Evolutionary conservation across 2,329 filamentous ascomycete genomes (phyloP).

Genomic region (Exophiala calicioides): DNA sequence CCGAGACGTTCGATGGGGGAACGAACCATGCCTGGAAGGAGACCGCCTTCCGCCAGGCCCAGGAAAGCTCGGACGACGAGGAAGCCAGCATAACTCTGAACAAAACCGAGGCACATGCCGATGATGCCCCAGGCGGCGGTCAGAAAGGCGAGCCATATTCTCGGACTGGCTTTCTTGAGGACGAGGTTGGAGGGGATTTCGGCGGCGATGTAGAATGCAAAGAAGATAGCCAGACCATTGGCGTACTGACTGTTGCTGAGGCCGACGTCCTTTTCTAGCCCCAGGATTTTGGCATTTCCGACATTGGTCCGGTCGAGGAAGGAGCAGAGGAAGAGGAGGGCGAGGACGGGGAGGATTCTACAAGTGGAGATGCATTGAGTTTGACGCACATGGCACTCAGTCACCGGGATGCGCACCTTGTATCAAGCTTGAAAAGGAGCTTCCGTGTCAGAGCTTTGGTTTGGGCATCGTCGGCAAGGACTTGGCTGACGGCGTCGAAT

Average conservation of each 20-base stretch:
- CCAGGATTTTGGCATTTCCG: slow-evolving; percentile 68
- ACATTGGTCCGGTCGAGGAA: slow-evolving; percentile 71
- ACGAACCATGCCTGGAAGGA: slow-evolving; percentile 43
- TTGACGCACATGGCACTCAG: neutral
- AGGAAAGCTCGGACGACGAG: slow-evolving; percentile 51
- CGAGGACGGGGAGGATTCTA: slow-evolving; percentile 64
- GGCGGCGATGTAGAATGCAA: slow-evolving; percentile 57
- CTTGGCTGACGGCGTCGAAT: slow-evolving; percentile 11
- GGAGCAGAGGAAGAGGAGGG: slow-evolving; percentile 65
- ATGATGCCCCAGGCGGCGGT: slow-evolving; percentile 29
- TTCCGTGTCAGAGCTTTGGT: slow-evolving; percentile 41
- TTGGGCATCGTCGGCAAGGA: slow-evolving; percentile 13
- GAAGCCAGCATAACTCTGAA: slow-evolving; percentile 46
- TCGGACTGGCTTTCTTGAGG: slow-evolving; percentile 51
- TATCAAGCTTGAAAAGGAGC: slow-evolving; percentile 57
- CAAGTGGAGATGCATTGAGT: neutral
- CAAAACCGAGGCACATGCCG: slow-evolving; percentile 21
- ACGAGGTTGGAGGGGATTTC: slow-evolving; percentile 45
- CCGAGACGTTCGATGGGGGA: too few species aligned
- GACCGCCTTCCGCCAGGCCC: slow-evolving; percentile 44
- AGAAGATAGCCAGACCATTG: slow-evolving; percentile 66
- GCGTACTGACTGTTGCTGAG: slow-evolving; percentile 66
- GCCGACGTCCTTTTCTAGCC: slow-evolving; percentile 58
- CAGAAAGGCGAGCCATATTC: slow-evolving; percentile 50
- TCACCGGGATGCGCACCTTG: slow-evolving; percentile 38